Base-by-base conservation (phyloP, 2,329 filamentous ascomycete species). In the Scytalidium lignicola region DNA sequence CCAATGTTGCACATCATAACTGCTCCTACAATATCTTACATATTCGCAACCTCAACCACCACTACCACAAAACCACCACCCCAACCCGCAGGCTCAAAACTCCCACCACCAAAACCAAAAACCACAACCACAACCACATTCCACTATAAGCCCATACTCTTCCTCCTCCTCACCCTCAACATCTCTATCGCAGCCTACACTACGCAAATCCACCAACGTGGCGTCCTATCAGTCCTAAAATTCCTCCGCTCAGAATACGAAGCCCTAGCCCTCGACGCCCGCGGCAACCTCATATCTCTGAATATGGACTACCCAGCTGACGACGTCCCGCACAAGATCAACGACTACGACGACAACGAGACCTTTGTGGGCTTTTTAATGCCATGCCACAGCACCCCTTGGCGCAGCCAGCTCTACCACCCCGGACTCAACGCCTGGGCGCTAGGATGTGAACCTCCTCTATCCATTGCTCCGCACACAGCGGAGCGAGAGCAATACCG, bases 381-480 rank as follows among this genome's bases (percentile, higher is more conserved):
- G 78, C 93, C 93, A 9, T 99, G 93, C 70, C 93, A 99, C 73
- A 88, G 87, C 56, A 97, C 92, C 0, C 92, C 93, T 2, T 97
- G 93, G 92, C 86, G 91, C 60, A 90, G 86, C 15, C 88, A 95
- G 62, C 78, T 97, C 37, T 75, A 95, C 52, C 80, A 93, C 62
- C 80, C 88, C 0, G 71, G 74, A 23, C 82, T 96, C 47, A 71
- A 80, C 50, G 90, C 90, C 3, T 91, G 91, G 74, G 92, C 91
- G 0, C 73, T 97, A 15, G 86, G 87, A 5, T 99, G 93, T 67
- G 91, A 96, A 58, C 93, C 93, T 1, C 93, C 93, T 0, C 70
- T 99, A 12, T 71, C 85, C 59, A 80, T 80, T 0, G 65, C 65
- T 2, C 75, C 90, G 0, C 73, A 76, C 21, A 74, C 78, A 0